Percentiles rank a stretch among this genome's conserved stretches.
These are phyloP conservation scores for Quercus robur DNA, from an alignment of 306 rosid species.

Conservation along the genomic window DNA sequence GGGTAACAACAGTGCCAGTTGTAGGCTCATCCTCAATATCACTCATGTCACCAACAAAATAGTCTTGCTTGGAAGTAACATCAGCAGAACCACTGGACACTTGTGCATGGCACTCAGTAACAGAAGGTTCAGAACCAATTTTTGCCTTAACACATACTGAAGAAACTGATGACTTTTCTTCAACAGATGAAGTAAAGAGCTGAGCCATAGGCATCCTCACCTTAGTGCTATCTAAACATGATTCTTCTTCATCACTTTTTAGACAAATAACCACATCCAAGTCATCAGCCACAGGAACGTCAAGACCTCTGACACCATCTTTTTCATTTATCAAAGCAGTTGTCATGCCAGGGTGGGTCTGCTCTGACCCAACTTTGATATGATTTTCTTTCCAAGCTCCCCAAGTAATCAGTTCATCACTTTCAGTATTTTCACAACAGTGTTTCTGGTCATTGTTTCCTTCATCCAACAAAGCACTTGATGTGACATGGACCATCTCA, in stretches of 20 bases:
- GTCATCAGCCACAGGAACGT: slow-evolving; percentile 11
- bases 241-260: slow-evolving; percentile 15
- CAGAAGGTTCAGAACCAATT: slow-evolving; percentile 14
- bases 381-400: background rate
- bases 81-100: slow-evolving; percentile 25
- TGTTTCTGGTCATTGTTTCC: slow-evolving; percentile 18
- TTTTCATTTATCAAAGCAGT: slow-evolving; percentile 6
- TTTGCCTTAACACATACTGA: slow-evolving; percentile 21
- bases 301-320: slow-evolving; percentile 18
- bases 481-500: slow-evolving; percentile 12
- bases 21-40: slow-evolving; percentile 34
- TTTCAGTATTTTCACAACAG: slow-evolving; percentile 8
- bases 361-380: background rate
- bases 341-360: slow-evolving; percentile 2
- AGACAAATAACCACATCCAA: background rate
- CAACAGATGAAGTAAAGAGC: slow-evolving; percentile 11
- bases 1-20: slow-evolving; percentile 14
- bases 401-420: background rate
- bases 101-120: slow-evolving; percentile 12
- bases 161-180: slow-evolving; percentile 19
- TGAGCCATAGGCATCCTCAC: slow-evolving; percentile 26
- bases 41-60: slow-evolving; percentile 23
- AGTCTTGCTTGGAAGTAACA: slow-evolving; percentile 17
- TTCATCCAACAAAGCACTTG: slow-evolving; percentile 25
- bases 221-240: slow-evolving; percentile 10